Base-by-base conservation (phyloP, 2,329 filamentous ascomycete species). In the Drechslerella dactyloides region DNA sequence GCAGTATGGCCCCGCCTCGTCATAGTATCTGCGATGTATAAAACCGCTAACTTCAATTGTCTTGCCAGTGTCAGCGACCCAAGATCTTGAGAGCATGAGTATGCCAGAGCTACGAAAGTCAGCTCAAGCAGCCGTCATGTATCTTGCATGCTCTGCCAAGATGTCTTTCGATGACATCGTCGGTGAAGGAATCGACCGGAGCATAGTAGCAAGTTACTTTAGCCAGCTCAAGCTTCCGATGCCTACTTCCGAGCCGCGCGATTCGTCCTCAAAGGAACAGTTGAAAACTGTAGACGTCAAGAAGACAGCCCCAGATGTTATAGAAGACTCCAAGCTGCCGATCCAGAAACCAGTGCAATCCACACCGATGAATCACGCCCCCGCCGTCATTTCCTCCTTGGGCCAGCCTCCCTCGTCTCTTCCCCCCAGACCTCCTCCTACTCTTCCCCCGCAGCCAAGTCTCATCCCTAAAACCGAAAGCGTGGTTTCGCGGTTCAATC, bases 131-230 rank as follows among this genome's bases (percentile, higher is more conserved):
- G 88, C 89, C 2, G 86, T 93, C 42, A 79, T 90, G 30, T 84
- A 85, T 40, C 81, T 93, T 1, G 56, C 69, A 40, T 84, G 82
- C 80, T 82, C 84, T 1, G 78, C 90, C 69, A 89, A 90, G 54
- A 86, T 96, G 66, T 86, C 86, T 19, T 96, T 88, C 77, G 84
- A 89, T 61, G 85, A 90, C 69, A 88, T 93, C 64, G 81, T 93
- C 11, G 83, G 86, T 10, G 89, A 93, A 78, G 89, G 90, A 0
- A 83, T 93, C 46, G 85, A 92, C 75, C 82, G 85, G 37, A 79
- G 79, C 0, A 77, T 91, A 10, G 80, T 96, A 37, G 84, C 83
- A 63, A 78, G 81, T 30, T 82, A 94, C 0, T 94, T 92, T 76
- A 81, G 83, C 24, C 87, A 91, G 19, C 80, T 94, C 2, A 87